Base-by-base conservation (phyloP, 768 basidiomycete genomes). In the Trametes cingulata region DNA sequence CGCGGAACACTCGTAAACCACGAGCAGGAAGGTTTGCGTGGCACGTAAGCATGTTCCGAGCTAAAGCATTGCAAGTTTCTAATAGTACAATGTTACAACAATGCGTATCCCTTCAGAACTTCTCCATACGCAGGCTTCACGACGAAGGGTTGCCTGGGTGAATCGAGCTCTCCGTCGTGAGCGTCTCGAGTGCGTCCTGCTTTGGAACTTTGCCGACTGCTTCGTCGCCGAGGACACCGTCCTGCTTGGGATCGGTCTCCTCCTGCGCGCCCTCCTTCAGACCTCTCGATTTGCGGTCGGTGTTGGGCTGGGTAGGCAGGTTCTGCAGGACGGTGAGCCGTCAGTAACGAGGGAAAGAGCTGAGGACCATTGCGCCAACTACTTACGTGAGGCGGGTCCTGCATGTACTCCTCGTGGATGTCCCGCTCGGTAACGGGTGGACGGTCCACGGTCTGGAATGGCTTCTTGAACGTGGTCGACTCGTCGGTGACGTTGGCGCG, bases 351-450 rank as follows among this genome's bases (percentile, higher is more conserved):
- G 15, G 33, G 24, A 15, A 12, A 41, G n/a, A 1, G n/a, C 12
- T 6, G 10, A 4, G 14, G 39, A 50, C 17, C 2, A 25, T 2
- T 15, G 14, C 27, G 17, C 7, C n/a, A n/a, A 17, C 13, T 1
- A 58, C 69, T 58, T 53, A 73, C 74, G 46, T 68, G 54, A 33
- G 74, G 74, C 39, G 74, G 71, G 40, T 73, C 41, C 35, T 56
- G 62, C 24, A 72, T 49, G 56, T 68, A 75, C 49, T 76, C 70
- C n/a, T 76, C 72, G 57, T 75, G 67, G 37, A 76, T 74, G 56
- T 76, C 69, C 24, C 68, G 71, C 41, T 71, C 64, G 2, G 68
- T 65, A 13, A 70, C 69, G 12, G 45, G 37, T 0, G 74, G 71
- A 0, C 61, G 64, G 35, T 52, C 65, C 39, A 73, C 69, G 12